Evolutionary conservation across 495 filamentous ascomycete species (phyloP).

Genomic region (Tuber aestivum): DNA sequence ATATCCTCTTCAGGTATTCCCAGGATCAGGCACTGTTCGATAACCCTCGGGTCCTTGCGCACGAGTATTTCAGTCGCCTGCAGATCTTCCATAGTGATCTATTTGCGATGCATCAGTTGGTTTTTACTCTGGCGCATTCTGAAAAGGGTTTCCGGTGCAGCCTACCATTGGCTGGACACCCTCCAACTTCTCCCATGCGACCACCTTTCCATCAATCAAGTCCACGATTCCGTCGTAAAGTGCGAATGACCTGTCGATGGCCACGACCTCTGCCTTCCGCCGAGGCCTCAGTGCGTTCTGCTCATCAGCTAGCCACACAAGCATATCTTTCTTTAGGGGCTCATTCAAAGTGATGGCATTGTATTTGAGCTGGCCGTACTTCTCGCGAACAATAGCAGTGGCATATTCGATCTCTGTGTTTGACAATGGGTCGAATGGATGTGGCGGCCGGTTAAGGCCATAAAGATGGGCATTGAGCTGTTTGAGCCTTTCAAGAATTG

Average conservation of each 20-base stretch:
- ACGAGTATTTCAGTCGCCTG: conserved; percentile 77
- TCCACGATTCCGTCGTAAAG: conserved; percentile 84
- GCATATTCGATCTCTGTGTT: conserved; percentile 70
- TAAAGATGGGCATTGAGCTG: conserved; percentile 62
- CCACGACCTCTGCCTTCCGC: conserved; percentile 76
- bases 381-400: conserved; percentile 62
- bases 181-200: conserved; percentile 68
- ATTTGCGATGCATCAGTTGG: not conserved
- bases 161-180: conserved; percentile 74
- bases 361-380: conserved; percentile 68
- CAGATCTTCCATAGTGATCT: conserved; percentile 94
- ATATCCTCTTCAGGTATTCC: conserved; percentile 84
- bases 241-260: conserved; percentile 71
- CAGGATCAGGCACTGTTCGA: conserved; percentile 82
- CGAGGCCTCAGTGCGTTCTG: conserved; percentile 57
- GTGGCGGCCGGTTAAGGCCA: conserved; percentile 53
- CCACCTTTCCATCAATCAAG: conserved; percentile 62
- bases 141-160: not conserved
- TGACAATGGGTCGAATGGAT: conserved; percentile 82
- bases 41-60: conserved; percentile 77
- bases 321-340: conserved; percentile 82
- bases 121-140: not conserved
- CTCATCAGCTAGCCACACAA: conserved; percentile 67
- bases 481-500: conserved; percentile 58
- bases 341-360: conserved; percentile 87